Percentiles rank a stretch among this genome's conserved stretches.
Evolutionary conservation across 805 yeast species (phyloP).

Genomic region (Cyberlindnera bimundalis): DNA sequence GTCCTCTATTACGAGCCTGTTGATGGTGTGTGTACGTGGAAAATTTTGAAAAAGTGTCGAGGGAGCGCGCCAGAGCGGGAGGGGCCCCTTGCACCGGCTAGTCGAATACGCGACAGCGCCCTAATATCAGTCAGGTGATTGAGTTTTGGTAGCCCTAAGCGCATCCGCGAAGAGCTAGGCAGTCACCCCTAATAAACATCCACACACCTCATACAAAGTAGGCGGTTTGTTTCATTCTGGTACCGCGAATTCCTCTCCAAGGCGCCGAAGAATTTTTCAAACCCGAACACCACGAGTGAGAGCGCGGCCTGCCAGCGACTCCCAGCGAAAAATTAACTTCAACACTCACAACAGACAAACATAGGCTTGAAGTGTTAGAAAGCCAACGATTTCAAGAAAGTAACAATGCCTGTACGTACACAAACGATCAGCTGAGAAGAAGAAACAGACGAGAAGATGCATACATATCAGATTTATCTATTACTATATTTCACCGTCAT

Average conservation of each 20-base stretch:
- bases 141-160: background rate
- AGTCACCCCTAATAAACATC: slow-evolving; percentile 7
- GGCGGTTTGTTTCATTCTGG: background rate
- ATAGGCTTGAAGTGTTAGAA: background rate
- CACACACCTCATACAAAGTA: slow-evolving; percentile 5
- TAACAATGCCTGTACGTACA: slow-evolving; percentile 42
- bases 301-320: slow-evolving; percentile 3
- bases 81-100: too few relatives aligned
- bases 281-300: slow-evolving; percentile 9
- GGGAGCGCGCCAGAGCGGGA: slow-evolving; percentile 3
- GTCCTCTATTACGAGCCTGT: background rate
- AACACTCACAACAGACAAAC: slow-evolving; percentile 20
- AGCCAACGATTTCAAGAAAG: slow-evolving; percentile 27
- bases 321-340: slow-evolving; percentile 24
- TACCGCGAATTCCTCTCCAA: background rate
- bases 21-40: slow-evolving; percentile 12
- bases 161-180: background rate
- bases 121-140: slow-evolving; percentile 10
- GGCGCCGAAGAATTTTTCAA: slow-evolving; percentile 5
- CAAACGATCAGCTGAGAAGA: background rate
- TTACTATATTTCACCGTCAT: too few relatives aligned
- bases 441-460: too few relatives aligned
- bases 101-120: too few relatives aligned
- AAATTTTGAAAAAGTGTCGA: slow-evolving; percentile 19
- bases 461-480: too few relatives aligned